Base-by-base conservation (phyloP, 768 basidiomycete genomes). In the Tulasnella sp. region DNA sequence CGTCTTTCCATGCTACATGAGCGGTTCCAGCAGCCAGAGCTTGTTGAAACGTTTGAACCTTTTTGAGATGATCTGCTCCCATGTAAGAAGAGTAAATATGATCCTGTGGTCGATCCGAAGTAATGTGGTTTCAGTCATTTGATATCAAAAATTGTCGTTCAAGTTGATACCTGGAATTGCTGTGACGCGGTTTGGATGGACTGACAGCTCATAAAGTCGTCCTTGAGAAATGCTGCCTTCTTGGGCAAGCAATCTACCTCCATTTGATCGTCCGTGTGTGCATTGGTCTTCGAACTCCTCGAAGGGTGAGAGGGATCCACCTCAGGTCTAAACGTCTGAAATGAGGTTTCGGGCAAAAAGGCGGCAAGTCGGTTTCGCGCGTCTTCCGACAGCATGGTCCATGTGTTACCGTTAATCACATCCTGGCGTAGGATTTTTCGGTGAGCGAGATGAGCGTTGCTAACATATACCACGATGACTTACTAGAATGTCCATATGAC, bases 1-100 rank as follows among this genome's bases (percentile, higher is more conserved):
- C 79, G 65, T 84, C 82, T 65, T 84, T 84, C 80, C 81, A 83
- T 41, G 78, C 74, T 11, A 77, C 81, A 29, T 79, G 75, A 32
- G 80, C 56, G 7, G 70, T 74, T 0, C 81, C 81, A 13, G 72
- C 66, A 2, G 64, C 62, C 21, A 81, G 71, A 17, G 77, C 79
- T 15, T 71, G 69, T 45, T 73, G 61, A 66, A 76, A 82, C 61
- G 73, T 68, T 24, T 66, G 62, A 9, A 81, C 72, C 56, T 75
- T 74, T 32, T 71, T 72, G 11, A 58, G 54, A 55, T 81, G 78
- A 1, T 73, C 65, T 32, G 74, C 71, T 1, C 76, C 74, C 50
- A 79, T 70, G 77, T 78, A 82, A 50, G 76, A 74, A 0, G 76
- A 75, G 64, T 70, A 78, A 1, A 83, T 66, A 52, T 84, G 82